Evolutionary conservation across 2,329 filamentous ascomycete genomes (phyloP).

Genomic region (Fusarium armeniacum): DNA sequence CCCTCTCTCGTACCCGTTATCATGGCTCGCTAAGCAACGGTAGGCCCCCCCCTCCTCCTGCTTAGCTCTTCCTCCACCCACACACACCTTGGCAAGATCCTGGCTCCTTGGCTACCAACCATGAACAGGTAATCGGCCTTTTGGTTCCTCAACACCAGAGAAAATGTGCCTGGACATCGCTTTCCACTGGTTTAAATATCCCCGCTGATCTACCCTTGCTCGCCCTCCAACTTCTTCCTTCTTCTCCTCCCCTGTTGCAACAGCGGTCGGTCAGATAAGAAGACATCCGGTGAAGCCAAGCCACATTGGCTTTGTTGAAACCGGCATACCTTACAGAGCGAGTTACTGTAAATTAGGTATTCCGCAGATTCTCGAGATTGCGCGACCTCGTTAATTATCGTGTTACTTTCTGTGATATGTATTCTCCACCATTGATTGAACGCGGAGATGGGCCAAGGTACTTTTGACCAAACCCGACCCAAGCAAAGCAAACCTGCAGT

Average conservation of each 20-base stretch:
- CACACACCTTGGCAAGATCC: slow-evolving; percentile 31
- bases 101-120: slow-evolving; percentile 25
- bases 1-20: slow-evolving; percentile 28
- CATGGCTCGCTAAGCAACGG: slow-evolving; percentile 37
- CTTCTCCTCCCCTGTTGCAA: slow-evolving; percentile 24
- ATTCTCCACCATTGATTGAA: neutral
- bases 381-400: neutral
- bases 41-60: slow-evolving; percentile 6
- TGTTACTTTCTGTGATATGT: neutral
- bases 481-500: neutral
- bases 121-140: slow-evolving; percentile 11
- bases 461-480: neutral
- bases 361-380: neutral
- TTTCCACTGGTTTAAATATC: slow-evolving; percentile 47
- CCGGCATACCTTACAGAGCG: slow-evolving; percentile 8
- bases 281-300: slow-evolving; percentile 30
- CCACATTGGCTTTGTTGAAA: slow-evolving; percentile 19
- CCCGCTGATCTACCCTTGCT: slow-evolving; percentile 45
- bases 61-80: slow-evolving; percentile 24
- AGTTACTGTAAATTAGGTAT: slow-evolving; percentile 1
- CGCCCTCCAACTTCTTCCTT: neutral
- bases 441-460: neutral
- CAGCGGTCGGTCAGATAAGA: slow-evolving; percentile 49
- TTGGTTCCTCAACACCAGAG: slow-evolving; percentile 26
- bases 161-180: slow-evolving; percentile 28